Evolutionary conservation across 768 basidiomycete genomes (phyloP), one percentile per base, ranked within the genome.

Genomic region (Collybia sordida): DNA sequence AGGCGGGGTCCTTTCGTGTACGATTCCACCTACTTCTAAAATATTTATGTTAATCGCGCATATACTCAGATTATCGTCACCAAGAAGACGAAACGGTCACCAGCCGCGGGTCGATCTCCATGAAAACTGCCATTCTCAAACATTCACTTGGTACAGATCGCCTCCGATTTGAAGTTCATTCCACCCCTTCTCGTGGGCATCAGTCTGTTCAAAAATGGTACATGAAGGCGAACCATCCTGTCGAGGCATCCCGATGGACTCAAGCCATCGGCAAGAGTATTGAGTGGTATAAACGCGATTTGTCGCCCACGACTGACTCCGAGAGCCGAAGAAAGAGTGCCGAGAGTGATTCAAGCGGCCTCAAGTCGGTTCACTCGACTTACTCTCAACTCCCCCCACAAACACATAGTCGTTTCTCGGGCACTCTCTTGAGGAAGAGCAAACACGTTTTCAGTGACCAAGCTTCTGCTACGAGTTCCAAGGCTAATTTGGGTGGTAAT

Each of bases 71-170:
- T 65, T 97, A 90, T 63, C 86, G 89, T 15, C 86, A 88, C 57
- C 90, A 93, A 61, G 91, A 92, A 55, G 95, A 98, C 61, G 94
- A 98, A 68, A 79, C 81, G 6, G 72, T 93, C 24, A 85, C 93
- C 0, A 86, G 85, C 42, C 80, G 95, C 17, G 95, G 95, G 0
- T 87, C 92, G 0, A 93, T 98, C 55, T 82, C 87, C 2, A 90
- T 97, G 85, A 85, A 83, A 58, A 85, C 79, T 0, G 93, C 92
- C 0, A 68, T 77, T 4, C 68, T 94, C 17, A 85, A 82, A 58
- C 31, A 31, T 15, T 6, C 34, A 21, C 12, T 37, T 0, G 45
- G 37, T 12, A 36, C 22, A 36, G 84, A 89, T 53, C 80, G 85
- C 42, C 72, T 84, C 17, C 84, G 91, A 12, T 95, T 98, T 58